phyloP scores from a whole-genome alignment of 192 early-diverging fungal species.

The Umbelopsis ramanniana region DNA sequence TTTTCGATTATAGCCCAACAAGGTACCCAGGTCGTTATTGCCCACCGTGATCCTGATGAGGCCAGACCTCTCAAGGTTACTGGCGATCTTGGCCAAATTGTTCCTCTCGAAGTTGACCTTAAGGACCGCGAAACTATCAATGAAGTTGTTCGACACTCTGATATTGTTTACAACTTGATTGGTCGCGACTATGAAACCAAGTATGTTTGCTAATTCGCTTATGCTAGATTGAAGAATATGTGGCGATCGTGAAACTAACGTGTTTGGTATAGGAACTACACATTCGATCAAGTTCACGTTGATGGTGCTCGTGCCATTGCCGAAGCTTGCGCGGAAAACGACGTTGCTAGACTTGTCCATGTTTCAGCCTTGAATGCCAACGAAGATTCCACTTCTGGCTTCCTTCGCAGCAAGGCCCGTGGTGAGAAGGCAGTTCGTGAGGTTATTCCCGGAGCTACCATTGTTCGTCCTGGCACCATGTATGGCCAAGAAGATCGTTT shows the following conservation, averaged over 20 bases:
- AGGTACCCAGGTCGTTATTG: conserved; percentile 90
- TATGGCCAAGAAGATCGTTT: conserved; percentile 94
- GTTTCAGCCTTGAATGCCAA: conserved; percentile 85
- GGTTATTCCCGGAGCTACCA: conserved; percentile 90
- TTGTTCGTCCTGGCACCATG: conserved; percentile 89
- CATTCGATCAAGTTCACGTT: conserved; percentile 82
- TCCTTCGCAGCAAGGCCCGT: conserved; percentile 86
- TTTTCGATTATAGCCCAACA: conserved; percentile 61
- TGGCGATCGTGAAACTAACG: background rate
- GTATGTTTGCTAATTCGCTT: conserved; percentile 42
- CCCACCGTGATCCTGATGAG: conserved; percentile 88
- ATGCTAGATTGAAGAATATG: background rate
- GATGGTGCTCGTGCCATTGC: conserved; percentile 85
- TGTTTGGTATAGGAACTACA: conserved; percentile 77
- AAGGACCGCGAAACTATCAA: conserved; percentile 84
- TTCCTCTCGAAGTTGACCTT: conserved; percentile 89
- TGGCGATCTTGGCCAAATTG: conserved; percentile 94
- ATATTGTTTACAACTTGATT: conserved; percentile 94
- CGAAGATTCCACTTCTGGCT: conserved; percentile 74
- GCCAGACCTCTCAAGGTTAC: conserved; percentile 87
- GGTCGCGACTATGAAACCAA: conserved; percentile 92
- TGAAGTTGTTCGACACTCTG: conserved; percentile 89
- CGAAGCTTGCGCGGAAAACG: conserved; percentile 74
- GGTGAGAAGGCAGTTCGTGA: conserved; percentile 90
- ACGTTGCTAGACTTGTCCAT: conserved; percentile 87